Evolutionary conservation across 805 yeast genomes (phyloP).

Genomic region (Wickerhamomyces alni): DNA sequence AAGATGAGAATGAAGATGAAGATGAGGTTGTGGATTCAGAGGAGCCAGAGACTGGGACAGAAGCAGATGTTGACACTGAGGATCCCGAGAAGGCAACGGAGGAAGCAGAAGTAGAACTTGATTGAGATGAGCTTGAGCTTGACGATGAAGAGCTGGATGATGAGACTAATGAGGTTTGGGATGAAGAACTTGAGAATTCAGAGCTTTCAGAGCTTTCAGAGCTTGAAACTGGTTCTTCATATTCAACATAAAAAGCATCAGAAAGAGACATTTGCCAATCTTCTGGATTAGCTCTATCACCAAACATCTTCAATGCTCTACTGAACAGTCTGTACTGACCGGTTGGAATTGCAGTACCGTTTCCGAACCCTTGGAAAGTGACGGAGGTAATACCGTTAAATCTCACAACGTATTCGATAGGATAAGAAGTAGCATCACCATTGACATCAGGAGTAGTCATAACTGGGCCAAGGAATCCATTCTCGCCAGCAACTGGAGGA

Average conservation of each 20-base stretch:
- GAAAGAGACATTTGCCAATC: slow-evolving; percentile 9
- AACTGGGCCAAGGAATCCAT: slow-evolving; percentile 7
- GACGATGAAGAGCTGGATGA: slow-evolving; percentile 1
- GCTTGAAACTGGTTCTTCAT: not conserved
- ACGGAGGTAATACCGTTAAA: not conserved
- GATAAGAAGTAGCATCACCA: slow-evolving; percentile 2
- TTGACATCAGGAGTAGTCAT: slow-evolving; percentile 1
- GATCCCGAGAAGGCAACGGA: too few relatives aligned
- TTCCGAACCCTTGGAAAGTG: slow-evolving; percentile 6
- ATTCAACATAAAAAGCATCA: slow-evolving; percentile 4
- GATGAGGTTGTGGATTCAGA: slow-evolving; percentile 1
- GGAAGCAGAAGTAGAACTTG: slow-evolving; percentile 32
- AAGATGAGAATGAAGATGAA: not conserved
- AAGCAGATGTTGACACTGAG: too few relatives aligned
- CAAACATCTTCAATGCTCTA: slow-evolving; percentile 8
- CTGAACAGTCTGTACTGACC: slow-evolving; percentile 9
- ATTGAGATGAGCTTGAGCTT: not conserved
- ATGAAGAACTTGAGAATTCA: not conserved
- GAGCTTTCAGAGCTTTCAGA: not conserved
- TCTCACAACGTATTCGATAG: slow-evolving; percentile 4
- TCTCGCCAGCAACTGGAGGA: slow-evolving; percentile 7
- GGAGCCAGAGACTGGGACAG: too few relatives aligned
- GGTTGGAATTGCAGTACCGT: slow-evolving; percentile 8
- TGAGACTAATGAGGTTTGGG: not conserved
- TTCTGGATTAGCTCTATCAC: slow-evolving; percentile 1